These are phyloP conservation scores for Schwanniomyces pseudopolymorphus DNA, from an alignment of 805 yeast genomes.

Conservation along the genomic window DNA sequence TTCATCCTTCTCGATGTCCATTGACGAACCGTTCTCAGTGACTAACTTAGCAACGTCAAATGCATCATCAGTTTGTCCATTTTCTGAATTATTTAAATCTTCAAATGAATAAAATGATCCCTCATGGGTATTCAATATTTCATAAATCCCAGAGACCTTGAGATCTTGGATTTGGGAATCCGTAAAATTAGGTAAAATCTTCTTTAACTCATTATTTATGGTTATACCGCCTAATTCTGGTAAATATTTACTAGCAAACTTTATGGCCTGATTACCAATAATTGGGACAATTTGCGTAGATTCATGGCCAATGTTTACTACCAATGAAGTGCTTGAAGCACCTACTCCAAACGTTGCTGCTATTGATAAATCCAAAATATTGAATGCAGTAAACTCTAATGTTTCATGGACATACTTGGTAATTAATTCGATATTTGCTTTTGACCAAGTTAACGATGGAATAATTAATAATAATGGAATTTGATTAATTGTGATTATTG, in stretches of 20 bases:
- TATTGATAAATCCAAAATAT: conserved; percentile 65
- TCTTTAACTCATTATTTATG: conserved; percentile 55
- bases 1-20: conserved; percentile 50
- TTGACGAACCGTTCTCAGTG: conserved; percentile 57
- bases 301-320: conserved; percentile 78
- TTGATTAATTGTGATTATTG: conserved; percentile 54
- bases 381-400: conserved; percentile 69
- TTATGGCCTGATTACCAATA: conserved; percentile 65
- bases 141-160: conserved; percentile 74
- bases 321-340: conserved; percentile 59
- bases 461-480: conserved; percentile 71
- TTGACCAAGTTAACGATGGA: conserved; percentile 65
- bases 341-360: conserved; percentile 77
- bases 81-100: conserved; percentile 35
- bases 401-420: conserved; percentile 76
- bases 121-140: conserved; percentile 71
- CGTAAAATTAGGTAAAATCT: conserved; percentile 58
- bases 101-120: conserved; percentile 62
- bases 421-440: conserved; percentile 61
- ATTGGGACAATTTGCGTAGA: conserved; percentile 79
- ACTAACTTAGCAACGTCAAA: conserved; percentile 90
- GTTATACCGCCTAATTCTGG: conserved; percentile 59
- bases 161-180: conserved; percentile 66
- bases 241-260: conserved; percentile 51
- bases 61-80: conserved; percentile 57